A percentile compares a stretch with the other conserved stretches of the same genome.
These are phyloP conservation scores for Aspergillus fumigatiaffinis DNA, from an alignment of 2,329 filamentous ascomycete genomes.

Conservation along the genomic window DNA sequence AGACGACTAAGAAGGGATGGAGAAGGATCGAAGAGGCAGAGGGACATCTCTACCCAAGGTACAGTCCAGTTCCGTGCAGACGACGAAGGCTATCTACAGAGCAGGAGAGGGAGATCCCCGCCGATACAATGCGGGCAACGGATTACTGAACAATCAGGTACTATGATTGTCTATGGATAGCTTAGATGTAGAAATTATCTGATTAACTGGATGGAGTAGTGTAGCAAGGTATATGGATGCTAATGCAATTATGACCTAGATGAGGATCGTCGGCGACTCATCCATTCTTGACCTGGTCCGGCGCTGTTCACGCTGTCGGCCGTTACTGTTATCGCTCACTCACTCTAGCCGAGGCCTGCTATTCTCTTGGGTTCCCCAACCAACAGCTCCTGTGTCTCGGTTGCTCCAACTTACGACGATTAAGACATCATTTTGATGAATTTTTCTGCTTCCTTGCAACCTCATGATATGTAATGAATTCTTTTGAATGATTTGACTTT, in stretches of 20 bases:
- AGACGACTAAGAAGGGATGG: background rate
- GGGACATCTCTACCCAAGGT: background rate
- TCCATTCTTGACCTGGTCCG: background rate
- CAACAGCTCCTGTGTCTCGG: constrained; percentile 4
- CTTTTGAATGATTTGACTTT: background rate
- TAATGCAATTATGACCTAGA: background rate
- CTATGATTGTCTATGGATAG: background rate
- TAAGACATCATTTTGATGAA: constrained; percentile 1
- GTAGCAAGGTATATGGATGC: background rate
- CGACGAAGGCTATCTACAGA: background rate
- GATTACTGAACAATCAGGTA: background rate
- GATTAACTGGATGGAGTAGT: background rate
- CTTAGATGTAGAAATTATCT: no score
- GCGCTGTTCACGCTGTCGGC: background rate
- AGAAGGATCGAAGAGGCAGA: background rate
- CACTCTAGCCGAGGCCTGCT: constrained; percentile 29
- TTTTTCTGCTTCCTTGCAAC: background rate
- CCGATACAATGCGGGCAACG: background rate
- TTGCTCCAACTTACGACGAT: constrained; percentile 2
- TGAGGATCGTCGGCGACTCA: background rate
- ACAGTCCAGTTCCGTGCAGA: background rate
- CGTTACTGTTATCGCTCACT: background rate
- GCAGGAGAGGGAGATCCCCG: background rate
- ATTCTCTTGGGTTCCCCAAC: constrained; percentile 11
- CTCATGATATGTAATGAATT: constrained; percentile 13